Base-by-base conservation (phyloP, 306 rosid species). In the Casuarina equisetifolia region DNA sequence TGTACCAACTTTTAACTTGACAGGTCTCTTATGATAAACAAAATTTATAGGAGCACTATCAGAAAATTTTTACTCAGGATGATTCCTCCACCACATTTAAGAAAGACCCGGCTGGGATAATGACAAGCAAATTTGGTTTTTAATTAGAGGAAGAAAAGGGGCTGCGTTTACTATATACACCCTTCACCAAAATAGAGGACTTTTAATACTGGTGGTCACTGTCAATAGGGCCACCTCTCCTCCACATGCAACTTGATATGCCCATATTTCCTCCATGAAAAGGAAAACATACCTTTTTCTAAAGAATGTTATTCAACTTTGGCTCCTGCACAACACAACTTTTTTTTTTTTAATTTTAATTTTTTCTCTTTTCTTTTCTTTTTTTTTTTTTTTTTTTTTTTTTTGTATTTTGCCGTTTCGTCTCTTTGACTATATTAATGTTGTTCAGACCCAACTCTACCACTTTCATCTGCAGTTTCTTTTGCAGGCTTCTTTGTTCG, bases 291-390 rank as follows among this genome's bases (percentile, higher is more conserved):
- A 61, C 49, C 70, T 42, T 72, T 51, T 39, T 40, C 51, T 36
- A 40, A 42, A 40, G 61, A 44, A 69, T 67, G 40, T 76, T 44
- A 69, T 83, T 78, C 83, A 78, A 70, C 63, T 72, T 77, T 79
- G 84, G 84, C 61, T 49, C 79, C 58, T 79, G 44, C 80, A 67
- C 11, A 35, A 45, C 77, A 66, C 74, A 57, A 52, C 32, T 25
- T 25, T 25, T 25, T 25, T 25, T 25, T 25, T 0, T 25, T 25
- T 25, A 25, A 25, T 25, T 25, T 25, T 25, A 25, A 25, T 25
- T 0, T 25, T 25, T 25, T 25, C 32, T 25, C 32, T 25, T 25
- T 25, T 25, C 32, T 25, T 25, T 25, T 25, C 1, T 25, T 25
- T 25, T 25, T 1, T 25, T 25, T 25, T 25, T 1, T 25, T 25